Conservation (phyloP, 164 flowering plant species). For the Sedum album region DNA sequence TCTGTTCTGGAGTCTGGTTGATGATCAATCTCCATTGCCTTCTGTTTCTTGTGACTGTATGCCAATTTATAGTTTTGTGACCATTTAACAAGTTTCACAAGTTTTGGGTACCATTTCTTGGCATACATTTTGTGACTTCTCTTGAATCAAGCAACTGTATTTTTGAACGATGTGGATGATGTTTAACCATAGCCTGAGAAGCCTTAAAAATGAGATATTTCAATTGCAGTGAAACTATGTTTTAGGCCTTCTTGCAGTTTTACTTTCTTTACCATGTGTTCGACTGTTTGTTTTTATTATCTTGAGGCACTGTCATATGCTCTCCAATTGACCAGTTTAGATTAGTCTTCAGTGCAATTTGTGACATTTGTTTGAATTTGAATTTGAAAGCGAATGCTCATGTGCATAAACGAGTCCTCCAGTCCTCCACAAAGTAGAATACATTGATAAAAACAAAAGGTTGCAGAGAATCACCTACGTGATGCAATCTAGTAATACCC, state of each 20-base stretch:
- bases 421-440: conserved; percentile 5
- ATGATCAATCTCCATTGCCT: neutral
- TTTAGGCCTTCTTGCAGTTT: neutral
- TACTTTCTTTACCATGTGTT: neutral
- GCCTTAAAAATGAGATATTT: neutral
- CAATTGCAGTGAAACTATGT: neutral
- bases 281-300: neutral
- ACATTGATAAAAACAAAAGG: conserved; percentile 4
- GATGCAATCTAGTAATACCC: conserved; percentile 7
- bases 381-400: neutral
- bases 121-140: neutral
- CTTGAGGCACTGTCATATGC: neutral
- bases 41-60: neutral
- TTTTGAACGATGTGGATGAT: conserved; percentile 2
- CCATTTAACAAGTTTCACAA: conserved; percentile 1
- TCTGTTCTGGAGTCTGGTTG: neutral
- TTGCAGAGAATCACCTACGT: neutral
- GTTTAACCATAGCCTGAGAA: neutral
- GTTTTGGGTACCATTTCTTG: neutral
- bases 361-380: neutral
- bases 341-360: neutral
- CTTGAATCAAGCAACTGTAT: neutral
- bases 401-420: neutral
- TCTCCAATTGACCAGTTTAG: neutral
- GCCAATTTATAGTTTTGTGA: neutral